These are phyloP conservation scores for Fistulinella prunicolor DNA, from an alignment of 768 basidiomycete species.

Conservation along the genomic window DNA sequence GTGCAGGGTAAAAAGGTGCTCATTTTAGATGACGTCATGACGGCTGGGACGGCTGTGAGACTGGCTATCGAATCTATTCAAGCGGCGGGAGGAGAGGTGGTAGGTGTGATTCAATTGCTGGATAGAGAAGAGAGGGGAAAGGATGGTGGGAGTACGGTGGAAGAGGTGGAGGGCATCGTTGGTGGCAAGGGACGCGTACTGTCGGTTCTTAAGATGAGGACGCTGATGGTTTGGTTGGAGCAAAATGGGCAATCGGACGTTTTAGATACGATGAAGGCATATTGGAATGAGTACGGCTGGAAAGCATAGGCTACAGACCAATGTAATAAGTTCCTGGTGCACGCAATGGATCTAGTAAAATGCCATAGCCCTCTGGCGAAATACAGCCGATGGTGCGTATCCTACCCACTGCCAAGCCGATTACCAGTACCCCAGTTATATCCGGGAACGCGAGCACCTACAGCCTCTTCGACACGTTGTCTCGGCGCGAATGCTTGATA, in stretches of 20 bases:
- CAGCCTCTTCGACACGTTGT: slow-evolving; percentile 23
- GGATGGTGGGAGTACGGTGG: slow-evolving; percentile 64
- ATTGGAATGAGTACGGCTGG: slow-evolving; percentile 39
- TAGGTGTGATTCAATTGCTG: slow-evolving; percentile 84
- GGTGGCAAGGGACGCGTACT: slow-evolving; percentile 66
- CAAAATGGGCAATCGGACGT: slow-evolving; percentile 62
- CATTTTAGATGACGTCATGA: slow-evolving; percentile 96
- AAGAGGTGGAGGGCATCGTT: slow-evolving; percentile 74
- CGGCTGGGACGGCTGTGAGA: slow-evolving; percentile 84
- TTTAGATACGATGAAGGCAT: slow-evolving; percentile 69
- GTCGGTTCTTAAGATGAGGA: slow-evolving; percentile 80
- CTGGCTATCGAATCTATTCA: slow-evolving; percentile 74
- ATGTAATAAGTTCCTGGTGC: no score
- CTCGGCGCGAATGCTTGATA: slow-evolving; percentile 61
- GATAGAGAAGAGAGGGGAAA: slow-evolving; percentile 57
- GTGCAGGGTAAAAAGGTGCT: slow-evolving; percentile 81
- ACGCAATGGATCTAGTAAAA: no score
- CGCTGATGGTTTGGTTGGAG: slow-evolving; percentile 82
- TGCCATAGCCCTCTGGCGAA: neutral
- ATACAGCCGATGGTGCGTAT: neutral
- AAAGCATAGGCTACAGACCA: slow-evolving; percentile 16
- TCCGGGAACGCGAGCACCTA: slow-evolving; percentile 27
- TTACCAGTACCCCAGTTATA: slow-evolving; percentile 56
- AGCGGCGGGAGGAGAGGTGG: slow-evolving; percentile 70
- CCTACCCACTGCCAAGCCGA: slow-evolving; percentile 40